Conservation (phyloP, 306 rosid genomes). For the Vigna reflexopilosa region DNA sequence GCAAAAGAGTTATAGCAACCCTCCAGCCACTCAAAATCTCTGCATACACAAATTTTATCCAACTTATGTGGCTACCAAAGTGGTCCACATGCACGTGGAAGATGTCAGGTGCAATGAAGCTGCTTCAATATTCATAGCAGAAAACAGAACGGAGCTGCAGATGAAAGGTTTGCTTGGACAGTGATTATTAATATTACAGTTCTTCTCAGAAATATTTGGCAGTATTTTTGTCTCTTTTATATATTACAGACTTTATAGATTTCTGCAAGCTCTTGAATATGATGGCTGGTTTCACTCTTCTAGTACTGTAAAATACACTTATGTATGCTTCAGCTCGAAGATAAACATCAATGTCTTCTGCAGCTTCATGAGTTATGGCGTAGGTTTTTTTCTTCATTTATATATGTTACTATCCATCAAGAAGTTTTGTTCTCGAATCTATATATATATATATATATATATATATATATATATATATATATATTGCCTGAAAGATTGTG, state of each 20-base stretch:
- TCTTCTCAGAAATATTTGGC: conserved; percentile 27
- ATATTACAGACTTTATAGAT: neutral
- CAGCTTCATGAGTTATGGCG: conserved; percentile 28
- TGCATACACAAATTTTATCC: conserved; percentile 59
- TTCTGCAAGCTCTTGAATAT: conserved; percentile 32
- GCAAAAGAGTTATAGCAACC: conserved; percentile 46
- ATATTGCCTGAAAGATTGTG: neutral
- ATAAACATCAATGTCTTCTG: conserved; percentile 39
- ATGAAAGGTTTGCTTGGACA: conserved; percentile 51
- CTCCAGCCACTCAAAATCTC: conserved; percentile 37
- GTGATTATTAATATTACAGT: neutral
- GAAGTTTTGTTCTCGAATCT: conserved; percentile 39
- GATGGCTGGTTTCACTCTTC: neutral
- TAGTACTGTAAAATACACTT: conserved; percentile 17
- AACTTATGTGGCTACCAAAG: conserved; percentile 40
- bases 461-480: neutral
- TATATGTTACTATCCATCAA: conserved; percentile 30
- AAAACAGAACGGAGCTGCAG: conserved; percentile 42
- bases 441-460: neutral
- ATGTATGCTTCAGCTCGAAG: conserved; percentile 47
- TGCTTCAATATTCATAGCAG: conserved; percentile 49
- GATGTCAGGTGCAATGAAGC: conserved; percentile 56
- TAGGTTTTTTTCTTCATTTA: neutral
- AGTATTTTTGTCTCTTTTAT: neutral
- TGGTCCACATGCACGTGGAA: conserved; percentile 47